Percentiles rank a stretch among this genome's conserved stretches.
Conservation (phyloP, 495 filamentous ascomycete genomes). For the Evernia prunastri region DNA sequence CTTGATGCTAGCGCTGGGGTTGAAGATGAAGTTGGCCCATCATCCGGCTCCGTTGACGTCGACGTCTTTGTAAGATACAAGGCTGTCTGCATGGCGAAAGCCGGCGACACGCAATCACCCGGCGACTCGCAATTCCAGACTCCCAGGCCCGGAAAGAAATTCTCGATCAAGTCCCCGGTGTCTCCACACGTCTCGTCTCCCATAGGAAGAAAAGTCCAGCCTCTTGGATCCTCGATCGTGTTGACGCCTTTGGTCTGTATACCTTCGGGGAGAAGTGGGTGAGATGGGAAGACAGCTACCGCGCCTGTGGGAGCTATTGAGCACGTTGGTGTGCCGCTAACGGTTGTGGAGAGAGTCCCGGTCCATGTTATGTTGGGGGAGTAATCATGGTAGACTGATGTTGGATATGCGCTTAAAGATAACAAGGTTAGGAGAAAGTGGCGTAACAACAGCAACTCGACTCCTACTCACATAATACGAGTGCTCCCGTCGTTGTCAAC, state of each 20-base stretch:
- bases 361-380: constrained; percentile 4
- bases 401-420: constrained; percentile 1
- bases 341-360: constrained; percentile 5
- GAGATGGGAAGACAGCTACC: constrained; percentile 10
- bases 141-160: constrained; percentile 8
- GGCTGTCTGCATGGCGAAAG: not conserved
- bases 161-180: not conserved
- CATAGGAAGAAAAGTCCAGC: constrained; percentile 6
- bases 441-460: not conserved
- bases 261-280: constrained; percentile 7
- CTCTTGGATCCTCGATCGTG: constrained; percentile 9
- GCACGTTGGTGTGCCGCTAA: constrained; percentile 5
- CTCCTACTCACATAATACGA: not conserved
- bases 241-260: not conserved
- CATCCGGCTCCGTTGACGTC: constrained; percentile 13
- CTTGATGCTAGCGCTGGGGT: not conserved
- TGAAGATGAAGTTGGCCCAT: not conserved
- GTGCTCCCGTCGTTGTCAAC: not conserved
- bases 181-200: not conserved
- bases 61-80: constrained; percentile 16
- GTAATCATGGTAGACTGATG: constrained; percentile 4
- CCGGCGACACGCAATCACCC: not conserved
- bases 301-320: not conserved
- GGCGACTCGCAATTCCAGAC: not conserved
- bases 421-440: not conserved